Conservation (phyloP, 2,329 filamentous ascomycete genomes). For the Didymella segeticola region DNA sequence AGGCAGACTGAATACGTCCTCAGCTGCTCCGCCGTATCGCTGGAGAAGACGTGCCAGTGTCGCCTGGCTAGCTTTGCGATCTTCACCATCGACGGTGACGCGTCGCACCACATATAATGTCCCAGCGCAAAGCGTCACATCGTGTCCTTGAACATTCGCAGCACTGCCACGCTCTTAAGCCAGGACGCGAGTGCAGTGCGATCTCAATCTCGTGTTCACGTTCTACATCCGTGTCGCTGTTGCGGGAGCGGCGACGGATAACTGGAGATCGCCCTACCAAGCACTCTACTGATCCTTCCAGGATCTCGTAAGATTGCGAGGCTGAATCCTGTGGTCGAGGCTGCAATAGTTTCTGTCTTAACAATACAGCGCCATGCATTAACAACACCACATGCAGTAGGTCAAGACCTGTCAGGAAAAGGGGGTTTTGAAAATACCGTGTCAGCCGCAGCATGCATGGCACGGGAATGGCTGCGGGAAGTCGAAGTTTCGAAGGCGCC, state of each 20-base stretch:
- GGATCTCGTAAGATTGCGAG: constrained; percentile 11
- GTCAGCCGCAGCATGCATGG: constrained; percentile 13
- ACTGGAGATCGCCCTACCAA: constrained; percentile 14
- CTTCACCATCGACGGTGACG: constrained; percentile 25
- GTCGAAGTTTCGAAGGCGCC: background rate
- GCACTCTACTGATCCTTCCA: constrained; percentile 16
- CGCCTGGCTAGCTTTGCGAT: constrained; percentile 4
- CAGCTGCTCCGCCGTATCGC: constrained; percentile 1
- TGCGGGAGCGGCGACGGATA: constrained; percentile 16
- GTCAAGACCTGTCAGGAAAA: constrained; percentile 5
- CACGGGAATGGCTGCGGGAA: constrained; percentile 14
- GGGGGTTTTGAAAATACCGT: constrained; percentile 1
- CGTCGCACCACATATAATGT: constrained; percentile 44
- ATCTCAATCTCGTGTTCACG: constrained; percentile 14
- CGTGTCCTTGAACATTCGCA: background rate
- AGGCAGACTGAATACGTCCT: background rate
- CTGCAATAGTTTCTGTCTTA: constrained; percentile 2
- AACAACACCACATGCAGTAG: constrained; percentile 2
- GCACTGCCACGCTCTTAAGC: constrained; percentile 13
- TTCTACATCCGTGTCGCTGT: constrained; percentile 10
- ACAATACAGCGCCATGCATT: constrained; percentile 2
- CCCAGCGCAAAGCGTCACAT: constrained; percentile 6
- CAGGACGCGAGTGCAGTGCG: constrained; percentile 5
- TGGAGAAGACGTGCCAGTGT: background rate
- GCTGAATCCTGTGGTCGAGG: constrained; percentile 18